Evolutionary conservation across 805 yeast genomes (phyloP), one percentile per base, ranked within the genome.

Genomic region (Wickerhamomyces subpelliculosus): DNA sequence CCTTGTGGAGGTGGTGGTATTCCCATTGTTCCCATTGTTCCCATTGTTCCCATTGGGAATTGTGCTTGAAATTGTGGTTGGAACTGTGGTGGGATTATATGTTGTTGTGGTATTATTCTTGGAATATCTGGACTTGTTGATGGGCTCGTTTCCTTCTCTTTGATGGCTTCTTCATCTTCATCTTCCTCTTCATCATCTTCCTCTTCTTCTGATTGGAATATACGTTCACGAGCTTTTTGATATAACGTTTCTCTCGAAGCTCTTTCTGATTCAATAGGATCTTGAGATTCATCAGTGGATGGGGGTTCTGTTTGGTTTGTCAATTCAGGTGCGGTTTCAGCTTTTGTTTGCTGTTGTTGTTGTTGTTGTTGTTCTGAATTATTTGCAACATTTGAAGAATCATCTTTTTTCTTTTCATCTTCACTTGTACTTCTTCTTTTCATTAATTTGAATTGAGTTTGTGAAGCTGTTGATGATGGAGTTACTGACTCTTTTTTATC

Each of bases 161-260:
- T 36, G n/a, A n/a, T 34, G 11, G 43, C 45, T 13, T 46, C 50
- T 10, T 46, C 54, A 1, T 45, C 52, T 5, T 44, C 47, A 6
- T 43, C 55, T 13, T 50, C 58, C 0, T 45, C 55, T 8, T 54
- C 57, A 2, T 48, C 60, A 10, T 49, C 52, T 7, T 58, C 58
- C n/a, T 61, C 62, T 28, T 49, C 55, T 1, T 42, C 46, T 17
- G 42, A 40, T 34, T 55, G 57, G 45, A 63, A 62, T 37, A 65
- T 62, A 40, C 67, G 49, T 39, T 68, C 61, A 41, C 72, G 59
- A 3, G 61, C 60, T 35, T 55, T 54, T 42, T 60, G 63, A 45
- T 73, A 73, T 26, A 60, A 48, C 29, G 62, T 66, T 45, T 70
- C 75, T 41, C 66, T 66, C 4, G 66, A 55, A 8, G 67, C 58